A percentile compares a stretch with the other conserved stretches of the same genome.
Evolutionary conservation across 2,329 filamentous ascomycete genomes (phyloP).

Genomic region (Curvularia eragrostidis): DNA sequence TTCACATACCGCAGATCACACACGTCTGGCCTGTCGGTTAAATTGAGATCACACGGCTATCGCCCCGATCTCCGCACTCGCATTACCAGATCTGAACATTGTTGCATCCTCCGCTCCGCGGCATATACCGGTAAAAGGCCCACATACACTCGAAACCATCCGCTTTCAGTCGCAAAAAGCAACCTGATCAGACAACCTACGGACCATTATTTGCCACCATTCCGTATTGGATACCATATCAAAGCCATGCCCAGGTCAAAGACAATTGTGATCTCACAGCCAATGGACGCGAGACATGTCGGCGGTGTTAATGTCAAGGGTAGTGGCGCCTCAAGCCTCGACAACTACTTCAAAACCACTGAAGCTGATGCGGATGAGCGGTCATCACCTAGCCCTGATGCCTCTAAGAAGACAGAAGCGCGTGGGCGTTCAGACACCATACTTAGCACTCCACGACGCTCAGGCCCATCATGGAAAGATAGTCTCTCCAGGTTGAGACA

Average conservation of each 20-base stretch:
- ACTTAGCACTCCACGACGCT: constrained; percentile 29
- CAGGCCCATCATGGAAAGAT: constrained; percentile 37
- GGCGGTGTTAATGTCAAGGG: constrained; percentile 40
- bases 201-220: constrained; percentile 10
- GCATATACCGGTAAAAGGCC: constrained; percentile 5
- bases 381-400: constrained; percentile 37
- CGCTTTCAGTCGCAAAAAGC: constrained; percentile 24
- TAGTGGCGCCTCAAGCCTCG: constrained; percentile 23
- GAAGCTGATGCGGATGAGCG: constrained; percentile 34
- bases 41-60: not conserved
- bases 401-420: constrained; percentile 31
- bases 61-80: not conserved
- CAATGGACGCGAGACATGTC: constrained; percentile 45
- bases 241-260: constrained; percentile 31
- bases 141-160: constrained; percentile 31
- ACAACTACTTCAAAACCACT: constrained; percentile 29
- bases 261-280: constrained; percentile 38
- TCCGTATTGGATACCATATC: constrained; percentile 11
- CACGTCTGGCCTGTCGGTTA: constrained; percentile 11
- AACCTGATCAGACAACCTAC: constrained; percentile 14
- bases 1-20: not conserved
- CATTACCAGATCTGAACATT: not conserved
- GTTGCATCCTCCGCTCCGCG: constrained; percentile 15
- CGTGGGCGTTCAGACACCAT: constrained; percentile 40
- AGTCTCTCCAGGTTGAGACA: constrained; percentile 34